Evolutionary conservation across 2,329 filamentous ascomycete genomes (phyloP).

Genomic region (Graphiopsis chlorocephala): DNA sequence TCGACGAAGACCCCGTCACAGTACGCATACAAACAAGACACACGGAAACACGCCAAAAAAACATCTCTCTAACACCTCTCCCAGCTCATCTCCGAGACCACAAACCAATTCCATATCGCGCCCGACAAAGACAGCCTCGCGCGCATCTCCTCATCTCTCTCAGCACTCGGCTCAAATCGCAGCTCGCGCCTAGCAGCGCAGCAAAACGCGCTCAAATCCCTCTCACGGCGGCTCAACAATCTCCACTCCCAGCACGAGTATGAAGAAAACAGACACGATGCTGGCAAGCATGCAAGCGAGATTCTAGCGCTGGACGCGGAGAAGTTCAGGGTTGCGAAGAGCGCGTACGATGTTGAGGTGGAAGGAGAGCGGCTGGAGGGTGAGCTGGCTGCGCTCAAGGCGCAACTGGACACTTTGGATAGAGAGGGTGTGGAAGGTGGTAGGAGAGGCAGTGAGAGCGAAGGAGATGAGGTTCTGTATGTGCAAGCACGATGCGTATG

Average conservation of each 20-base stretch:
- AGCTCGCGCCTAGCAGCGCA: conserved; percentile 61
- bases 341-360: conserved; percentile 82
- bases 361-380: conserved; percentile 88
- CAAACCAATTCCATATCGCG: conserved; percentile 90
- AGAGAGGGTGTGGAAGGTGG: conserved; percentile 80
- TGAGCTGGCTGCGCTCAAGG: conserved; percentile 72
- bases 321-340: conserved; percentile 93
- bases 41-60: neutral
- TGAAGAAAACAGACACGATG: conserved; percentile 70
- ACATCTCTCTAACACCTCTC: conserved; percentile 15
- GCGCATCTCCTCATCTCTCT: conserved; percentile 79
- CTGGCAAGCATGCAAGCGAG: conserved; percentile 74
- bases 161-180: conserved; percentile 79
- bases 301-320: conserved; percentile 87
- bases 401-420: conserved; percentile 77
- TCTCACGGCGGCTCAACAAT: conserved; percentile 72
- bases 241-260: conserved; percentile 75
- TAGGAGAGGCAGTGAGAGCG: conserved; percentile 41
- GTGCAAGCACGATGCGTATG: conserved; percentile 25
- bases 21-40: conserved; percentile 47
- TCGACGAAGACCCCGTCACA: conserved; percentile 87
- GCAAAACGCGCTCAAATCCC: conserved; percentile 46
- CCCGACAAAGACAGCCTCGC: conserved; percentile 69
- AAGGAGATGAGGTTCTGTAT: conserved; percentile 50
- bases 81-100: conserved; percentile 78